phyloP scores from a whole-genome alignment of 1,284 basidiomycete genomes.

The Ganoderma leucocontextum region DNA sequence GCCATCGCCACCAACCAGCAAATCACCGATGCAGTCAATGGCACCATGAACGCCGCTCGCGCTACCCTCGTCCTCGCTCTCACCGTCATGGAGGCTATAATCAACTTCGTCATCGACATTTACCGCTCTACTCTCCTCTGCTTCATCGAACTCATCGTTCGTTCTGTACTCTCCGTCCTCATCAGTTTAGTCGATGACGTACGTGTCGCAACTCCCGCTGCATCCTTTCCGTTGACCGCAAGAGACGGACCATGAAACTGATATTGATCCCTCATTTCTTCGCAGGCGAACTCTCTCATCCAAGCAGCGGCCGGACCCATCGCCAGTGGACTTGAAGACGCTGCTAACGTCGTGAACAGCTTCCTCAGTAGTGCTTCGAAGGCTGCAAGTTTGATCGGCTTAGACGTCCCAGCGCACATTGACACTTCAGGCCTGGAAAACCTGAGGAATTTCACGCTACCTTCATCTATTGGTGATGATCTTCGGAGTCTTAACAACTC shows the following conservation, averaged over 20 bases:
- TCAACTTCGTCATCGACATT: slow-evolving; percentile 91
- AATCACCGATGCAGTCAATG: slow-evolving; percentile 81
- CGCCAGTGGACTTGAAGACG: not conserved
- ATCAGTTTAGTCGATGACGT: slow-evolving; percentile 86
- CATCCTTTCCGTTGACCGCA: not conserved
- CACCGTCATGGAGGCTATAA: slow-evolving; percentile 85
- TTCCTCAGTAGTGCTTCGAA: slow-evolving; percentile 77
- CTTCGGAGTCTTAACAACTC: slow-evolving; percentile 82
- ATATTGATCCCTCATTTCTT: not conserved
- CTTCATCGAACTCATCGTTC: slow-evolving; percentile 89
- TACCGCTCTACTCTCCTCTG: slow-evolving; percentile 94
- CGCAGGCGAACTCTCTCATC: slow-evolving; percentile 78
- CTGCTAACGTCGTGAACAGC: slow-evolving; percentile 61
- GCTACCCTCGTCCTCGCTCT: slow-evolving; percentile 76
- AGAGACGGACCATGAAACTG: not conserved
- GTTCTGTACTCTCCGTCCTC: slow-evolving; percentile 81
- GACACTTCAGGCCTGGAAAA: slow-evolving; percentile 74
- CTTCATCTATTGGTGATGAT: slow-evolving; percentile 79
- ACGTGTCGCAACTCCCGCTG: slow-evolving; percentile 36
- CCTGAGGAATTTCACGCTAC: slow-evolving; percentile 84
- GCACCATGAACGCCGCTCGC: slow-evolving; percentile 79
- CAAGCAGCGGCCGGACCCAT: not conserved
- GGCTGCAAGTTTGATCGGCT: slow-evolving; percentile 69
- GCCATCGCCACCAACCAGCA: slow-evolving; percentile 86
- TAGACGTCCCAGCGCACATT: slow-evolving; percentile 73